phyloP scores from a whole-genome alignment of 805 yeast species.

The Torulaspora microellipsoides region DNA sequence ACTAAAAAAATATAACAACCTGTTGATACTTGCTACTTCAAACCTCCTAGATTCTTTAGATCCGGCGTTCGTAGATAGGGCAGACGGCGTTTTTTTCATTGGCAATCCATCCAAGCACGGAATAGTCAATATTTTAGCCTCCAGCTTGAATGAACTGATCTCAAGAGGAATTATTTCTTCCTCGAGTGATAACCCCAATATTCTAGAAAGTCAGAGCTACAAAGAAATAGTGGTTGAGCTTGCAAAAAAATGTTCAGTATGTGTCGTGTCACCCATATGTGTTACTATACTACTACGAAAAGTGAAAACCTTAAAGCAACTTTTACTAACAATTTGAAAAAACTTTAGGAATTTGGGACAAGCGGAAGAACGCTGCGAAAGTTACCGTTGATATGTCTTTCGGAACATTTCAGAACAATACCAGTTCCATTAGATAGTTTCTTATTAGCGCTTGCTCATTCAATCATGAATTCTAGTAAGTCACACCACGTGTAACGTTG shows the following conservation, averaged over 20 bases:
- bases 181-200: background rate
- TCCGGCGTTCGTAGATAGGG: conserved; percentile 43
- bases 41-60: conserved; percentile 39
- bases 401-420: conserved; percentile 25
- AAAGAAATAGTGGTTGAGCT: conserved; percentile 12
- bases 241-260: conserved; percentile 27
- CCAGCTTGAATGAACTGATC: conserved; percentile 28
- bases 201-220: conserved; percentile 8
- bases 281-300: too few relatives aligned
- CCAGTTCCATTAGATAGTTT: conserved; percentile 27
- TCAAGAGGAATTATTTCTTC: conserved; percentile 12
- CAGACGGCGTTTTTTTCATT: conserved; percentile 37
- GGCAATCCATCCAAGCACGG: conserved; percentile 35
- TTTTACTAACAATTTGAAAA: conserved; percentile 10
- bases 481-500: conserved; percentile 9
- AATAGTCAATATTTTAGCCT: conserved; percentile 29
- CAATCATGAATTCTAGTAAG: conserved; percentile 4
- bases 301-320: background rate
- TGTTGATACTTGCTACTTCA: conserved; percentile 40
- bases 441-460: conserved; percentile 24
- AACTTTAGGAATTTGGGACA: conserved; percentile 16
- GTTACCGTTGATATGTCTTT: conserved; percentile 27
- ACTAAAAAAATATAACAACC: conserved; percentile 35
- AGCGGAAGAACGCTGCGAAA: conserved; percentile 33
- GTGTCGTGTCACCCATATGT: conserved; percentile 6